Base-by-base conservation (phyloP, 495 filamentous ascomycete genomes). In the Neurospora sp. region DNA sequence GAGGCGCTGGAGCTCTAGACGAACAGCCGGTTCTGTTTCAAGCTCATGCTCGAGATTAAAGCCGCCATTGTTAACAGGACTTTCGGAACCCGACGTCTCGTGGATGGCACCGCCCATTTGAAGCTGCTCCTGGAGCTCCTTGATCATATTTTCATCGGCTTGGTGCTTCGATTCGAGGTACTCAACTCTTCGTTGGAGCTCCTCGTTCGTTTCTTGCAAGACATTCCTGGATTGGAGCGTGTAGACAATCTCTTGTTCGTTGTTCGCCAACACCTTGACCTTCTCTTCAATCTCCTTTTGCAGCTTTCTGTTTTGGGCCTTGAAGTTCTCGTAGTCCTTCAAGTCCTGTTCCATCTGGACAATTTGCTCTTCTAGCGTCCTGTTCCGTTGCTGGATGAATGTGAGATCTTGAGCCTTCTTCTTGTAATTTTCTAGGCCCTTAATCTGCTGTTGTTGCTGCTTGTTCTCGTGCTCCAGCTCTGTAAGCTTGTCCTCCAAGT, bases 371-470 rank as follows among this genome's bases (percentile, higher is more conserved):
- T 82, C 79, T 20, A 82, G 61, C 9, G 88, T 87, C 74, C 91
- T 88, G 74, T 89, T 80, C 22, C 78, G 73, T 66, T 79, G 77
- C 66, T 80, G 78, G 40, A 81, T 80, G 18, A 68, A 72, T 2
- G 80, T 78, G 1, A 80, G 91, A 41, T 89, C 87, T 78, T 94
- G 88, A 27, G 93, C 82, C 79, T 94, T 94, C 77, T 91, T 89
- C 74, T 89, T 88, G 75, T 91, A 90, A 73, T 92, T 91, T 72
- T 93, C 91, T 0, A 88, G 86, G 18, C 87, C 89, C 76, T 93
- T 96, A 37, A 93, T 91, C 78, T 93, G 93, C 80, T 92, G 91
- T n/a, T 87, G 84, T 9, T 95, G 86, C 73, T 93, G 89, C 71
- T 91, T 90, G 44, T 90, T 89, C 69, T 94, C 90, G 20, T 87